Evolutionary conservation across 2,329 filamentous ascomycete species (phyloP), one percentile per base, ranked within the genome.

Genomic region (Stenocarpella maydis): DNA sequence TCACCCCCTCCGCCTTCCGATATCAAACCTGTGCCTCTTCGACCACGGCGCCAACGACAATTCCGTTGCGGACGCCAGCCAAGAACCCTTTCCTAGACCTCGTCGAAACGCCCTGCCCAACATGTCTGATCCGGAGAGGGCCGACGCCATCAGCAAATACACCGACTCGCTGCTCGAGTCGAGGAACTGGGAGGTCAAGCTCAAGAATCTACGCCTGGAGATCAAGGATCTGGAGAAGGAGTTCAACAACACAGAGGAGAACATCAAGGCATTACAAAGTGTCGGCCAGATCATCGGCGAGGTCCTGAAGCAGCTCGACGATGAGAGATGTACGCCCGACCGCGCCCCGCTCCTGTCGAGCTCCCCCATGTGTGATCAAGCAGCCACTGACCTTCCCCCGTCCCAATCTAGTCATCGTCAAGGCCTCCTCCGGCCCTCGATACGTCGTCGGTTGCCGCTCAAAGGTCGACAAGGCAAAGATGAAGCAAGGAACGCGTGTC

Each of bases 241-340:
- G 77, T 99, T 95, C 78, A 95, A 99, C 80, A 90, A 95, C 75
- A 98, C 96, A 66, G 96, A 99, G 80, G 97, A 99, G 74, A 98
- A 98, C 84, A 98, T 99, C 87, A 99, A 99, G 86, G 96, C 96
- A 74, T 85, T 99, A 78, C 96, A 99, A 85, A 98, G 96, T 81
- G 96, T 99, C 67, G 96, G 96, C 63, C 96, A 99, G 85, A 99
- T 99, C 82, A 98, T 99, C 81, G 96, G 96, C 76, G 96, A 99
- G 83, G 97, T 99, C 71, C 85, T 99, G 78, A 99, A 99, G 86
- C 97, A 99, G 85, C 88, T 99, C 73, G 96, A 99, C 79, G 96
- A 99, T 77, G 97, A 99, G 86, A 88, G 96, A 91, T 99, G 95
- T 98, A 85, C 81, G 93, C 84, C 61, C 41, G 28, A 14, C 41